Base-by-base conservation (phyloP, 1,284 basidiomycete species). In the Cerrena zonata region DNA sequence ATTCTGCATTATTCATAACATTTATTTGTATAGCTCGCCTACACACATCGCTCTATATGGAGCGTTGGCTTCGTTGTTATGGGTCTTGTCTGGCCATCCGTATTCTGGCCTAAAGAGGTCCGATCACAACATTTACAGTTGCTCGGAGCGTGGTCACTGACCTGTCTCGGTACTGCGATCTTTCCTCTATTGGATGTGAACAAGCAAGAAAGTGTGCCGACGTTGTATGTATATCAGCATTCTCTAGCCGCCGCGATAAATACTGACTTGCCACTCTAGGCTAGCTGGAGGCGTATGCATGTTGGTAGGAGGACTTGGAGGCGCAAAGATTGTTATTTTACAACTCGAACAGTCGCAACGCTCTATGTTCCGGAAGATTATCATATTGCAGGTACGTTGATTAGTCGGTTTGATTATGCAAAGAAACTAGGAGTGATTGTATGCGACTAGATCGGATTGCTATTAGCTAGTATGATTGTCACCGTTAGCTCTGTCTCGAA, bases 111-210 rank as follows among this genome's bases (percentile, higher is more conserved):
- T 2, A 56, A 58, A 5, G 59, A 60, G 5, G 63, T 65, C 22
- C 53, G 63, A 48, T 49, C 61, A 19, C 58, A 62, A 40, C 61
- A 74, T 51, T 51, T 62, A 47, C 53, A 47, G 1, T 61, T 75
- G 22, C 53, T 68, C 2, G 42, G 66, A 1, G 57, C 65, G 0
- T 92, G 87, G 89, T 63, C 66, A 0, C 24, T 64, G 2, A 69
- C 72, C 2, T 91, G 85, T 64, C 55, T 80, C 2, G 58, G 70
- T 10, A 81, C 77, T 0, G 80, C 76, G 0, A 57, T 88, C 1
- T 94, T 94, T 57, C 89, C 89, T 0, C 61, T 89, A 23, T 70
- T 89, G 24, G 71, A 79, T 15, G 84, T 91, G 2, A 83, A 93
- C 56, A 90, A 91, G 62, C 70, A 74, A 15, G 91, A 94, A 65